These are phyloP conservation scores for Gastrolobium bilobum DNA, from an alignment of 306 rosid genomes.

Conservation along the genomic window DNA sequence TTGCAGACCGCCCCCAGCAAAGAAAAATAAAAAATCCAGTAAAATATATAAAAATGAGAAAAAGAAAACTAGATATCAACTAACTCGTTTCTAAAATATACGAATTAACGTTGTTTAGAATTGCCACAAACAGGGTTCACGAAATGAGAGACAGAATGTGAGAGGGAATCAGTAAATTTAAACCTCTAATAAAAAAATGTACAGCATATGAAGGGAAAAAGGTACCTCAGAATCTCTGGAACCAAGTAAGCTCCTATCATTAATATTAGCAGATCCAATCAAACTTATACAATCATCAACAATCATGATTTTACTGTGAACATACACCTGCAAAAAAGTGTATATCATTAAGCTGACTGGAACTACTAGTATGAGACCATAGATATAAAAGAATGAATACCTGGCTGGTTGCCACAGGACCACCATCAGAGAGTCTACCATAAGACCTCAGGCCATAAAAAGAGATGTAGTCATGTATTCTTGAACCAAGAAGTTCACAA, in stretches of 20 bases:
- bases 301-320: constrained; percentile 97
- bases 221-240: constrained; percentile 97
- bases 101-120: constrained; percentile 28
- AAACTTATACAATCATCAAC: constrained; percentile 80
- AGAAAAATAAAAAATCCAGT: neutral
- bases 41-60: neutral
- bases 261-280: constrained; percentile 98
- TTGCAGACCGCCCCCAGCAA: constrained; percentile 28
- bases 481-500: constrained; percentile 75
- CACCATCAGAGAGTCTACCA: constrained; percentile 84
- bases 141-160: constrained; percentile 14
- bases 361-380: constrained; percentile 26
- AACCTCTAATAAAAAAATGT: constrained; percentile 29
- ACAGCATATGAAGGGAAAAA: constrained; percentile 34
- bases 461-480: constrained; percentile 85
- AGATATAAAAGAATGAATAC: constrained; percentile 57
- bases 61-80: constrained; percentile 19
- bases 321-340: constrained; percentile 75
- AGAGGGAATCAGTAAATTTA: neutral
- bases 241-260: constrained; percentile 97
- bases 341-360: constrained; percentile 43
- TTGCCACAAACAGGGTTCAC: neutral
- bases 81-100: constrained; percentile 14
- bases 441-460: constrained; percentile 92
- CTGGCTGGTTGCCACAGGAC: constrained; percentile 97